These are phyloP conservation scores for Cinchona pubescens DNA, from an alignment of 257 asterid genomes.

Conservation along the genomic window DNA sequence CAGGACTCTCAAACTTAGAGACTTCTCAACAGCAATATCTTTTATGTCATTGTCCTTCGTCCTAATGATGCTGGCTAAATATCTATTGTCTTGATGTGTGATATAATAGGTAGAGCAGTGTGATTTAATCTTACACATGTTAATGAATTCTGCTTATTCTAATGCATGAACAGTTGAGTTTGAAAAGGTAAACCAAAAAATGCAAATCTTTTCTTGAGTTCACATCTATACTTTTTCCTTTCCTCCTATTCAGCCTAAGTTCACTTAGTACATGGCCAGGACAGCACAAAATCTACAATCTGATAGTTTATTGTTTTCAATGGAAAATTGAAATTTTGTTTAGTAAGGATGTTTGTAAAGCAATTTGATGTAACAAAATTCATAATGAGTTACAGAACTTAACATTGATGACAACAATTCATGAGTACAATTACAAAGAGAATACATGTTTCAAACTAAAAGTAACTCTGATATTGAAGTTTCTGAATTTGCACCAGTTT, in stretches of 20 bases:
- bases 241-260: neutral
- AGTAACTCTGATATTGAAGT: neutral
- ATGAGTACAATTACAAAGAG: too few relatives aligned
- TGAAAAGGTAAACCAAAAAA: neutral
- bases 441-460: neutral
- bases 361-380: neutral
- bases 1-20: too few relatives aligned
- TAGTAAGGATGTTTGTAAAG: neutral
- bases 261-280: neutral
- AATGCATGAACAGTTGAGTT: neutral
- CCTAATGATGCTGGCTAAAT: neutral
- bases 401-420: too few relatives aligned
- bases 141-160: neutral
- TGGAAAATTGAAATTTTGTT: neutral
- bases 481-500: neutral
- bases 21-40: too few relatives aligned
- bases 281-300: neutral
- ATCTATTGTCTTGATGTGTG: neutral
- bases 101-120: neutral
- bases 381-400: neutral
- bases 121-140: neutral
- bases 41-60: neutral
- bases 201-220: neutral
- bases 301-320: neutral
- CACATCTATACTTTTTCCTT: neutral